Evolutionary conservation across 768 basidiomycete species (phyloP).

Genomic region (Wakefieldia striispora): DNA sequence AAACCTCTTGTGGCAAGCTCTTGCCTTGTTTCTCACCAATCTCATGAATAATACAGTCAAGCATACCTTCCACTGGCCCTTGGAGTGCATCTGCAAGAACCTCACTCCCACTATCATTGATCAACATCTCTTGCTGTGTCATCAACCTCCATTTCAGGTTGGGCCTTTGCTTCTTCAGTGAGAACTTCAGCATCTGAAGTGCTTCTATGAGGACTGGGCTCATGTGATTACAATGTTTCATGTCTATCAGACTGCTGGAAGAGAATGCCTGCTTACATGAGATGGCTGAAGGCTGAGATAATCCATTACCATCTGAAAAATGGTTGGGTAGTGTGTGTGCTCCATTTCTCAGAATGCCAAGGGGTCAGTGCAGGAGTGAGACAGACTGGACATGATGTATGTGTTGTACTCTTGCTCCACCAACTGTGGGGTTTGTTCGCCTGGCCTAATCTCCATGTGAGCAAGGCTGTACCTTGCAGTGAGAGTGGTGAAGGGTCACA

Average conservation of each 20-base stretch:
- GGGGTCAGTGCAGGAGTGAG: neutral
- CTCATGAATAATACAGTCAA: no score
- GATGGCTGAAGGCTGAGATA: slow-evolving; percentile 20
- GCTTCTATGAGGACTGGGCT: no score
- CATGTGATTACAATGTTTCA: neutral
- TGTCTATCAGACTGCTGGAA: neutral
- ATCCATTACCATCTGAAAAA: slow-evolving; percentile 25
- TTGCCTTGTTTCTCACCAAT: no score
- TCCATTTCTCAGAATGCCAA: slow-evolving; percentile 2
- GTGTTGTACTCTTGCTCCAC: slow-evolving; percentile 6
- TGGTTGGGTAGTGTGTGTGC: slow-evolving; percentile 1
- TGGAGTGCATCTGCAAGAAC: no score
- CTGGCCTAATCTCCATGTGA: neutral
- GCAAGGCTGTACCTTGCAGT: neutral
- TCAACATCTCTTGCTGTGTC: no score
- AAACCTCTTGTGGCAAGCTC: no score
- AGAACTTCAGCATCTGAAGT: no score
- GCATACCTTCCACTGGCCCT: no score
- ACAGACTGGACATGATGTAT: neutral
- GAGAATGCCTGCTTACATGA: neutral
- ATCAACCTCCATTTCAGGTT: no score
- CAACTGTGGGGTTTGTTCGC: neutral
- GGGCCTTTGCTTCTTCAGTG: no score
- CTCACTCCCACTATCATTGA: no score
- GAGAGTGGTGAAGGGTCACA: neutral